Base-by-base conservation (phyloP, 768 basidiomycete species). In the Filobasidium wieringae region DNA sequence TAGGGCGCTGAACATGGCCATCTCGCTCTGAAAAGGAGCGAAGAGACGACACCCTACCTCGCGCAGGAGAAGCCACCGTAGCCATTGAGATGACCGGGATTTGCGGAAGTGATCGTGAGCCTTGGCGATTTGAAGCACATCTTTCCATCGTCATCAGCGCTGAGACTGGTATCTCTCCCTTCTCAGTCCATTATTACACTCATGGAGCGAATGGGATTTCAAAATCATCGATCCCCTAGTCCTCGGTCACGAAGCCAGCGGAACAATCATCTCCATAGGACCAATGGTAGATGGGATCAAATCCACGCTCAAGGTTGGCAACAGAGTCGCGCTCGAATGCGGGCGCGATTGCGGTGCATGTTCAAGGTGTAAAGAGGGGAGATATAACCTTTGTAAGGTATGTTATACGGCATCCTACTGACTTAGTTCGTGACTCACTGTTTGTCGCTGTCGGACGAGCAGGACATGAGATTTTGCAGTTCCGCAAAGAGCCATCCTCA, bases 151-250 rank as follows among this genome's bases (percentile, higher is more conserved):
- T 4, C 4, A n/a, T 1, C 4, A 32, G 4, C 30, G 22, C 49
- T 30, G 15, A 7, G 32, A 29, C 14, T 5, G 15, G n/a, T 4
- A 37, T 63, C 32, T 56, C 50, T 22, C 26, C 6, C 39, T 4
- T 14, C 1, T 22, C 65, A 92, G 89, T 92, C 11, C 92, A 95
- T 74, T 95, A 96, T 77, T 93, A 86, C 75, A 73, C 77, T 31
- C 84, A 90, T 66, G 89, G 86, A 24, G 82, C 88, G 40, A 97
- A 95, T 72, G 92, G 91, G 88, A 88, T 72, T 95, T 92, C 75
- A 84, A 83, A 51, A 78, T 95, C 61, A 85, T 82, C 60, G 78
- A 82, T 5, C 90, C 92, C 3, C 81, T 96, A 59, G 85, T 91
- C 47, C 84, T 97, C 31, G 93, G 92, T 26, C 92, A 96, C 74